Evolutionary conservation across 768 basidiomycete species (phyloP).

Genomic region (Xerocomus potaroensis): DNA sequence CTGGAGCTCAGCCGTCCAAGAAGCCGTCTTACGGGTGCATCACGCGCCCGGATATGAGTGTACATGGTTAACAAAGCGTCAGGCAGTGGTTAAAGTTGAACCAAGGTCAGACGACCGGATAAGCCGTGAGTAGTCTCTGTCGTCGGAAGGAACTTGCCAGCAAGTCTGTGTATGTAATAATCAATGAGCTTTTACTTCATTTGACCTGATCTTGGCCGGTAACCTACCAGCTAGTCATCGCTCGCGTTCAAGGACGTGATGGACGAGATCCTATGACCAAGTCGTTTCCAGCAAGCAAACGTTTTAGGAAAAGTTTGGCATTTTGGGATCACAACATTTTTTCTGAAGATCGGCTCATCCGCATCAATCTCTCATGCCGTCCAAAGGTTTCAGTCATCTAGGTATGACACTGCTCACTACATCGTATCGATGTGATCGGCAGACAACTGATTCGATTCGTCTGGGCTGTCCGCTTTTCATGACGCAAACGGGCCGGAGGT

Average conservation of each 20-base stretch:
- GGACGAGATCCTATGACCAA: too few species aligned
- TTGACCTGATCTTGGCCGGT: background rate
- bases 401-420: too few species aligned
- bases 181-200: too few species aligned
- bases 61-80: conserved; percentile 11
- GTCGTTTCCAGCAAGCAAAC: too few species aligned
- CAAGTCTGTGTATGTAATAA: background rate
- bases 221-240: background rate
- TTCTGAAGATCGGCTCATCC: too few species aligned
- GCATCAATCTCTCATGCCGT: too few species aligned
- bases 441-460: background rate
- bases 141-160: conserved; percentile 17
- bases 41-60: conserved; percentile 10
- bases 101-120: background rate
- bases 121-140: background rate
- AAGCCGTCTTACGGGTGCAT: conserved; percentile 10
- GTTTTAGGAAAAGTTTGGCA: too few species aligned
- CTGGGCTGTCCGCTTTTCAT: conserved; percentile 1
- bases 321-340: too few species aligned
- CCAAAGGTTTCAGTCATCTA: too few species aligned
- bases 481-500: conserved; percentile 5
- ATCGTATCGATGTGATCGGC: too few species aligned
- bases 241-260: background rate
- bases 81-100: background rate
- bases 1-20: conserved; percentile 5